Evolutionary conservation across 345 rosid species (phyloP).

Genomic region (Salix suchowensis): DNA sequence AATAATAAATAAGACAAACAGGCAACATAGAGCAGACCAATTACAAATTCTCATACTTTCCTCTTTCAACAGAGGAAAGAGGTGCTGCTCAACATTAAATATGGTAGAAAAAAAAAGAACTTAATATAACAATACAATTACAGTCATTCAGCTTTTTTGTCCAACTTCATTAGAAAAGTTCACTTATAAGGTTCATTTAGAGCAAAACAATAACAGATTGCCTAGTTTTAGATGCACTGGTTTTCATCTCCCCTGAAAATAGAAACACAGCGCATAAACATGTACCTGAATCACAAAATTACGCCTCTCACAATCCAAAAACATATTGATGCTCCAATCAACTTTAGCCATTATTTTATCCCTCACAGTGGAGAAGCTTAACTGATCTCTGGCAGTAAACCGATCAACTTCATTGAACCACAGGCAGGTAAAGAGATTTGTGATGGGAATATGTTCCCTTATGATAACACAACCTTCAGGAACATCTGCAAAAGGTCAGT

Average conservation of each 20-base stretch:
- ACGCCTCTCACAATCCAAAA: constrained; percentile 88
- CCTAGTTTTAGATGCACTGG: neutral
- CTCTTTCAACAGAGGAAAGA: neutral
- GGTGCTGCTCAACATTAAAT: neutral
- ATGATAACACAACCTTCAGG: constrained; percentile 94
- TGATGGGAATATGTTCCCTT: constrained; percentile 72
- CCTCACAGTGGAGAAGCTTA: constrained; percentile 81
- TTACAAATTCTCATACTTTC: neutral
- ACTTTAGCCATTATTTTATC: constrained; percentile 70
- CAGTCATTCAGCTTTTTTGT: neutral
- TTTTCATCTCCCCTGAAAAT: neutral
- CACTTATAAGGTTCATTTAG: neutral
- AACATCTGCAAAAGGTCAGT: constrained; percentile 56
- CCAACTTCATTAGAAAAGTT: neutral
- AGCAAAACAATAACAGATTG: neutral
- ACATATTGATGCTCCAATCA: constrained; percentile 70
- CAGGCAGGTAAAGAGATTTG: constrained; percentile 76
- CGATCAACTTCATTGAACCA: constrained; percentile 96
- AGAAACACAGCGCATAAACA: neutral
- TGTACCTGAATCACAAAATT: constrained; percentile 85
- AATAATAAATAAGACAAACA: neutral
- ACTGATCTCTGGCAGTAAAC: constrained; percentile 85
- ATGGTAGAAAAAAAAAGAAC: too few relatives aligned
- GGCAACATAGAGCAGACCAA: neutral
- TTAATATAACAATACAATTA: neutral